Evolutionary conservation across 2,329 filamentous ascomycete species (phyloP), one percentile per base, ranked within the genome.

Genomic region (Emmonsiellopsis sp.): DNA sequence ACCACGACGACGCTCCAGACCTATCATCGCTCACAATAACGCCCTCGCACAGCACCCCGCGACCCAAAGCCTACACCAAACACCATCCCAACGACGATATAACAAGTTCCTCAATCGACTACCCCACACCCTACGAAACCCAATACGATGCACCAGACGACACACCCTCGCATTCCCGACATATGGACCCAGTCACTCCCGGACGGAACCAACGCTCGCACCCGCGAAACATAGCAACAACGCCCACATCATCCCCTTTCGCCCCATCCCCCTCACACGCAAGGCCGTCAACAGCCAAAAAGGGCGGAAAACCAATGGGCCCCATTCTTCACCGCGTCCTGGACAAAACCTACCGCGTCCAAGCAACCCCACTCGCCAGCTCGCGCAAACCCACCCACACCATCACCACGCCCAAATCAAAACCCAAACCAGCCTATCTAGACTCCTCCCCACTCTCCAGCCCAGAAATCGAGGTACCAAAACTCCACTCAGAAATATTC

Each of bases 331-430:
- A 97, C 68, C 87, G 87, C 55, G 79, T 97, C n/a, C 81, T 95
- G 5, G 91, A 97, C 75, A 96, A 94, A 72, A 96, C 87, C 54
- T 98, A 95, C 74, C 88, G 92, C 34, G 79, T 98, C 26, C 89
- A 94, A 70, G 89, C 92, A 5, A 98, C 93, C 8, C 93, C 93
- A 0, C 84, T 93, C 60, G 72, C 75, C 34, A 52, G 46, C 16
- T 44, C 54, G 16, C 53, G 51, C 34, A 54, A 46, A 41, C 46
- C 56, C 26, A 42, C 52, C n/a, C 50, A 37, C 44, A 57, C 20
- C 52, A 60, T 38, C 50, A 60, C 20, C 53, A 62, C 59, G 48
- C 63, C 53, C 57, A 64, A 41, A 61, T 52, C 56, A 2, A 62
- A 62, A 4, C 32, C 63, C 7, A 58, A 62, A 3, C 64, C 60